A percentile compares a stretch with the other conserved stretches of the same genome.
Evolutionary conservation across 2,329 filamentous ascomycete genomes (phyloP).

Genomic region (Chaetomium olivaceum): DNA sequence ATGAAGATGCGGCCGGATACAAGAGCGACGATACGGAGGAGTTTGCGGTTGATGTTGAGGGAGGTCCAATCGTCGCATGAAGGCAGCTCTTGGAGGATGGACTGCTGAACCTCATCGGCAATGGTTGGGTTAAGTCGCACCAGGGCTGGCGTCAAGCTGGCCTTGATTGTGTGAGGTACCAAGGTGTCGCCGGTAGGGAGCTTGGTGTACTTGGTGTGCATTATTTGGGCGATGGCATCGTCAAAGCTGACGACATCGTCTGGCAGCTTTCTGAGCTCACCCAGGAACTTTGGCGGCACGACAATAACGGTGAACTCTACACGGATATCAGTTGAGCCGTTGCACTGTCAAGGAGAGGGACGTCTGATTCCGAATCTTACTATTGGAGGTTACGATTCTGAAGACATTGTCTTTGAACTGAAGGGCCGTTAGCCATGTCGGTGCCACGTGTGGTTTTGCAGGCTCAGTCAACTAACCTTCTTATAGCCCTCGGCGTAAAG

Average conservation of each 20-base stretch:
- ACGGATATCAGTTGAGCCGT: constrained; percentile 1
- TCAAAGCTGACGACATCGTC: constrained; percentile 38
- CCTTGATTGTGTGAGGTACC: constrained; percentile 38
- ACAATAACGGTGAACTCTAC: constrained; percentile 35
- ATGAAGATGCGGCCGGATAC: constrained; percentile 51
- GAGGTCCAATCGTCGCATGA: constrained; percentile 44
- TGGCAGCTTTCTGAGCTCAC: constrained; percentile 38
- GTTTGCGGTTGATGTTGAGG: constrained; percentile 43
- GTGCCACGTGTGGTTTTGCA: neutral
- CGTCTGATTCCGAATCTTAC: constrained; percentile 15
- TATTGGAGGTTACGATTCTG: constrained; percentile 34
- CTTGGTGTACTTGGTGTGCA: constrained; percentile 41
- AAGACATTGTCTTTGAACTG: constrained; percentile 40
- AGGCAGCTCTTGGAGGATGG: constrained; percentile 40
- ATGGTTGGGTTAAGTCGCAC: constrained; percentile 43
- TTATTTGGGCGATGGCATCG: constrained; percentile 33
- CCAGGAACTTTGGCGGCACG: constrained; percentile 37
- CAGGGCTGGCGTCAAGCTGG: constrained; percentile 39
- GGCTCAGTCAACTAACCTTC: constrained; percentile 29
- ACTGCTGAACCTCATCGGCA: constrained; percentile 41
- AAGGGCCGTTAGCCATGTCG: neutral
- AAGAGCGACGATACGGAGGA: constrained; percentile 49
- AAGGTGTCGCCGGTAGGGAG: constrained; percentile 32
- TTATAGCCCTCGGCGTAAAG: constrained; percentile 37
- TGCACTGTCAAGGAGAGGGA: neutral